Percentiles rank a stretch among this genome's conserved stretches.
Evolutionary conservation across 2,329 filamentous ascomycete genomes (phyloP).

Genomic region (Mycosphaerelloides madeirae): DNA sequence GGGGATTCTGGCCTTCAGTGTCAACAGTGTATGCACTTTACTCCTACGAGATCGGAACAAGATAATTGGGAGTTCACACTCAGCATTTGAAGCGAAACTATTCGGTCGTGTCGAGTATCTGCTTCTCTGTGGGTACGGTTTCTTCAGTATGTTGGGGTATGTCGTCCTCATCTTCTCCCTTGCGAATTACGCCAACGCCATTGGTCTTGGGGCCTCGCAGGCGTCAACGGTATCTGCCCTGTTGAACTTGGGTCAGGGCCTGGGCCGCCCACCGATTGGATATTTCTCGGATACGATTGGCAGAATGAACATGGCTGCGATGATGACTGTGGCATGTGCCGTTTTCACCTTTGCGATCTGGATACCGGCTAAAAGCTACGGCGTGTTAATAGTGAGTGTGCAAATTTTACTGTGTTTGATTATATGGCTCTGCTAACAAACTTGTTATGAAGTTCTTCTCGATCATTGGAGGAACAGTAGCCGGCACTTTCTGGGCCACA

Average conservation of each 20-base stretch:
- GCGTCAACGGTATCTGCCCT: slow-evolving; percentile 68
- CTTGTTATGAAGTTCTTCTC: too few species aligned
- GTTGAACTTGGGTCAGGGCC: slow-evolving; percentile 61
- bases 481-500: slow-evolving; percentile 63
- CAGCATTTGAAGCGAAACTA: slow-evolving; percentile 60
- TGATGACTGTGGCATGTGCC: slow-evolving; percentile 59
- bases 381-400: slow-evolving; percentile 63
- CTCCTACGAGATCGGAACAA: slow-evolving; percentile 69
- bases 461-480: slow-evolving; percentile 61
- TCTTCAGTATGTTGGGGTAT: slow-evolving; percentile 69
- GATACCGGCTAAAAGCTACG: slow-evolving; percentile 64
- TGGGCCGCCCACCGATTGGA: slow-evolving; percentile 68
- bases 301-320: slow-evolving; percentile 63
- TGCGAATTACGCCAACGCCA: slow-evolving; percentile 64
- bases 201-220: slow-evolving; percentile 63
- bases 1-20: slow-evolving; percentile 58
- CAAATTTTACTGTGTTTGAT: too few species aligned
- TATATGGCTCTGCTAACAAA: too few species aligned
- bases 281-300: slow-evolving; percentile 67
- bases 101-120: slow-evolving; percentile 60
- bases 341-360: slow-evolving; percentile 66
- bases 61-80: slow-evolving; percentile 61
- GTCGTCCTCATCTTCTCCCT: slow-evolving; percentile 72
- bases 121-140: slow-evolving; percentile 62
- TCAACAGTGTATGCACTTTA: slow-evolving; percentile 60